These are phyloP conservation scores for Chenopodium berlandieri DNA, from an alignment of 148 eudicot species.

Conservation along the genomic window DNA sequence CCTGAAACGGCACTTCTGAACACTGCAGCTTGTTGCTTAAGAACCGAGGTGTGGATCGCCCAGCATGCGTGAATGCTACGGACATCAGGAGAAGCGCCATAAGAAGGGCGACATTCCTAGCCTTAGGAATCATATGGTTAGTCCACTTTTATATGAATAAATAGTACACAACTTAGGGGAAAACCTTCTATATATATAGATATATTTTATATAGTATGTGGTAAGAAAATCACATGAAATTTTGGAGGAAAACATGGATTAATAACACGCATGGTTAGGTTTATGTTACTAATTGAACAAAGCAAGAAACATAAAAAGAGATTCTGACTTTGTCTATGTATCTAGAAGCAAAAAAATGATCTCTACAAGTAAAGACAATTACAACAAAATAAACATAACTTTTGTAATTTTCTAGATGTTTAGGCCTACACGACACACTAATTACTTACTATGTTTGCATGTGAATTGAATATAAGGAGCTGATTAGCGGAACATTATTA, in stretches of 20 bases:
- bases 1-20: not conserved
- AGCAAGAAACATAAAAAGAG: conserved; percentile 11
- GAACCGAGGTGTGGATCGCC: not conserved
- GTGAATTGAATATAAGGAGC: conserved; percentile 12
- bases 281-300: not conserved
- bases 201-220: not conserved
- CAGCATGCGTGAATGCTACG: not conserved
- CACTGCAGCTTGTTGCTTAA: not conserved
- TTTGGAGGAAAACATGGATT: not conserved
- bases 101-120: conserved; percentile 10
- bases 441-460: not conserved
- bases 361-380: conserved; percentile 4
- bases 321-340: conserved; percentile 18
- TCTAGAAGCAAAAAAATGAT: conserved; percentile 19
- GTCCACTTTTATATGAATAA: not conserved
- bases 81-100: conserved; percentile 10
- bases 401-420: not conserved
- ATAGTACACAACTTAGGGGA: not conserved
- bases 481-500: conserved; percentile 2
- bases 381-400: not conserved
- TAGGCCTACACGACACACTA: not conserved
- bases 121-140: not conserved
- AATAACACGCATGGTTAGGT: conserved; percentile 16
- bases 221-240: too few species aligned
- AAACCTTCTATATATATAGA: not conserved